Conservation (phyloP, 1,284 basidiomycete species). For the Porodaedalea pini region DNA sequence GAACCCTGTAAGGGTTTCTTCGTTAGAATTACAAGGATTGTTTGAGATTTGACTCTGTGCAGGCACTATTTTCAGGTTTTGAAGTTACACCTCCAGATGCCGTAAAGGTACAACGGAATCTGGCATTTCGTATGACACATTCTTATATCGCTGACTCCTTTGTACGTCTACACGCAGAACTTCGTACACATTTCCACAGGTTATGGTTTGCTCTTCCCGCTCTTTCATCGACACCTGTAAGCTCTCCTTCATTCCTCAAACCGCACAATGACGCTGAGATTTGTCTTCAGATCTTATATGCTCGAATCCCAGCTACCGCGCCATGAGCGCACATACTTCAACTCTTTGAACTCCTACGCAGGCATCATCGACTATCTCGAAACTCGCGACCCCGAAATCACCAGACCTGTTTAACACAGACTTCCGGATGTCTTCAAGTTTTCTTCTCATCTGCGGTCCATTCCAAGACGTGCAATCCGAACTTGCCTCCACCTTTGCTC, state of each 20-base stretch:
- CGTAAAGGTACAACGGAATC: conserved; percentile 39
- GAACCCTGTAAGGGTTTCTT: conserved; percentile 40
- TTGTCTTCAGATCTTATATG: conserved; percentile 43
- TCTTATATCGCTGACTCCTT: too few species aligned
- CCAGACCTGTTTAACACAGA: neutral
- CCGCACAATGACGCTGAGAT: neutral
- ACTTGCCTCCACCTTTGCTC: too few species aligned
- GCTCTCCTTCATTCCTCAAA: neutral
- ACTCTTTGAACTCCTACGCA: conserved; percentile 41
- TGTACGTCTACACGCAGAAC: conserved; percentile 25
- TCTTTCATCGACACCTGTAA: conserved; percentile 37
- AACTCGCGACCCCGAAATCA: conserved; percentile 29
- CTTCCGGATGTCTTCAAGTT: too few species aligned
- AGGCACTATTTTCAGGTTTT: conserved; percentile 52
- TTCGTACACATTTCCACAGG: conserved; percentile 43
- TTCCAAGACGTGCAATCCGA: too few species aligned
- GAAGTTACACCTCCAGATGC: conserved; percentile 43
- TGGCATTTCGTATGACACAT: neutral
- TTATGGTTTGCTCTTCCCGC: conserved; percentile 45
- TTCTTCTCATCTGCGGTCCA: too few species aligned
- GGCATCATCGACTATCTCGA: conserved; percentile 45
- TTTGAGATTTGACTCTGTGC: neutral
- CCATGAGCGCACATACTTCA: conserved; percentile 47
- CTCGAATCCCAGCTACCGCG: conserved; percentile 43
- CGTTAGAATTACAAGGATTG: neutral